Conservation (phyloP, 169 alveolate species). For the Babesia ovis region DNA sequence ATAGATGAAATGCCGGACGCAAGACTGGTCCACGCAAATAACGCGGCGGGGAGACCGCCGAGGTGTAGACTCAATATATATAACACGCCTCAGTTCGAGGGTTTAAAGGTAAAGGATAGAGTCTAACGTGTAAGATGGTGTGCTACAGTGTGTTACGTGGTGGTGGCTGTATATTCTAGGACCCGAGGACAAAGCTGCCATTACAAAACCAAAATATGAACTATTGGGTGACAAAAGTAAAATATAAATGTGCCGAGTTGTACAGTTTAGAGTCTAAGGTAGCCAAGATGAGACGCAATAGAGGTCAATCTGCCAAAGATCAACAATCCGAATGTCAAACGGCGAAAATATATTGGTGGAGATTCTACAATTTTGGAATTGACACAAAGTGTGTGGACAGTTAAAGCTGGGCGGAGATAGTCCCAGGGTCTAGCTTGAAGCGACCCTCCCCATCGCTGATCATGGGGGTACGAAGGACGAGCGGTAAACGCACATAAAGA, state of each 20-base stretch:
- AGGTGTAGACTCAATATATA: background rate
- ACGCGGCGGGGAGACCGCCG: background rate
- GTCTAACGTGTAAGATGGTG: background rate
- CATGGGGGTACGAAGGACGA: slow-evolving; percentile 25
- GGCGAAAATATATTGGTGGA: no score
- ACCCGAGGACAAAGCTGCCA: no score
- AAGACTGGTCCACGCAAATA: background rate
- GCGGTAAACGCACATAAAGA: background rate
- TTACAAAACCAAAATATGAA: no score
- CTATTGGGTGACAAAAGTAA: no score
- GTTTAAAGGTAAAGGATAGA: background rate
- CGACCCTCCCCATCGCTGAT: slow-evolving; percentile 33
- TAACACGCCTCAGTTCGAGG: background rate
- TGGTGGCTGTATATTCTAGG: background rate
- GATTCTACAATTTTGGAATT: no score
- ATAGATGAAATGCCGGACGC: background rate
- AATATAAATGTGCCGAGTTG: no score
- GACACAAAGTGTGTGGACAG: no score
- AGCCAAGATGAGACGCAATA: no score
- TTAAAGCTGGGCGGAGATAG: background rate
- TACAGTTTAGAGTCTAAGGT: no score
- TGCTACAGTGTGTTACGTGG: background rate
- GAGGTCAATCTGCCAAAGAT: no score
- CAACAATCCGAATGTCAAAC: no score
- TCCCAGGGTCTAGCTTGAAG: background rate